Conservation (phyloP, 192 early-diverging fungal genomes). For the Pilaira anomala region DNA sequence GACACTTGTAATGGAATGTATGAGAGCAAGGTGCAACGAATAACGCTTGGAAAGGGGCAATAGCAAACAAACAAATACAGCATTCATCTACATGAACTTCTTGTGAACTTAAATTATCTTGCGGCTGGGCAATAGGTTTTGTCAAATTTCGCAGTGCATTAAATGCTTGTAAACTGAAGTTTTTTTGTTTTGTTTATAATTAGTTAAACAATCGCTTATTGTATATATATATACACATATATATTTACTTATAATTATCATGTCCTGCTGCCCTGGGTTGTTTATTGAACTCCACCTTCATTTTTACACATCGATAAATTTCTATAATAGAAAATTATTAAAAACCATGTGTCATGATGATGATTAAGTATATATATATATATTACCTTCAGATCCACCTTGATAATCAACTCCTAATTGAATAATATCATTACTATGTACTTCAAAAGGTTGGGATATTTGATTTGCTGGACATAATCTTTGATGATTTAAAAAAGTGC, state of each 20-base stretch:
- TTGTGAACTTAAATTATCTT: neutral
- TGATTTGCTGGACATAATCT: slow-evolving; percentile 83
- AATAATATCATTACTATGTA: slow-evolving; percentile 90
- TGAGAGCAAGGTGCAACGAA: slow-evolving; percentile 85
- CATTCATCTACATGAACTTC: slow-evolving; percentile 50
- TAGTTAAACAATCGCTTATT: neutral
- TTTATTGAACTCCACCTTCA: slow-evolving; percentile 79
- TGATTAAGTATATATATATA: too few relatives aligned
- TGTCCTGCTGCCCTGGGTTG: too few relatives aligned
- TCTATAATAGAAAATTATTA: too few relatives aligned
- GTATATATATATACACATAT: too few relatives aligned
- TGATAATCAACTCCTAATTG: slow-evolving; percentile 97
- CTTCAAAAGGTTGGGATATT: slow-evolving; percentile 73
- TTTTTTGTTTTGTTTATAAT: slow-evolving; percentile 36
- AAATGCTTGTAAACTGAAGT: slow-evolving; percentile 43
- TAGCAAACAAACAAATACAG: slow-evolving; percentile 79
- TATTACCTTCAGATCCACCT: slow-evolving; percentile 77
- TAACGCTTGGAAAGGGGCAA: slow-evolving; percentile 74
- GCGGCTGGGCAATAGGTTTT: slow-evolving; percentile 33
- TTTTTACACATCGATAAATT: slow-evolving; percentile 92
- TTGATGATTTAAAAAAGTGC: slow-evolving; percentile 95
- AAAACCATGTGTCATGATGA: neutral
- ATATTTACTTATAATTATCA: too few relatives aligned
- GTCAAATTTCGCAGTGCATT: slow-evolving; percentile 47
- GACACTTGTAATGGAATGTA: slow-evolving; percentile 88